Percentiles rank a stretch among this genome's conserved stretches.
These are phyloP conservation scores for Noccaea caerulescens DNA, from an alignment of 345 rosid genomes.

Conservation along the genomic window DNA sequence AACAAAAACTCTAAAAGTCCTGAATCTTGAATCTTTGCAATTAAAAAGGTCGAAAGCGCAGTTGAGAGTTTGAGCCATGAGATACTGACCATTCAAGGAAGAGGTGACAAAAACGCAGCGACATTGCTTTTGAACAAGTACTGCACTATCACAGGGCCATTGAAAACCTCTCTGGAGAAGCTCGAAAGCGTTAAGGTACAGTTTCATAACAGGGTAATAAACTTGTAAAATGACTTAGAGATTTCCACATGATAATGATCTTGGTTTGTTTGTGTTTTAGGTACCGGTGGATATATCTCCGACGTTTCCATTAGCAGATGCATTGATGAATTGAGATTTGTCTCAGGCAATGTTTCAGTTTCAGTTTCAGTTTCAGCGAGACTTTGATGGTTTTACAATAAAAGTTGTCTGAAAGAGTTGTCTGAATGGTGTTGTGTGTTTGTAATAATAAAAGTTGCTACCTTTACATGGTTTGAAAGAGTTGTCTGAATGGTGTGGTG, in stretches of 20 bases:
- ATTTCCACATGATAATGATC: background rate
- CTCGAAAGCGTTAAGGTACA: constrained; percentile 68
- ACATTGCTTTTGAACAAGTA: constrained; percentile 63
- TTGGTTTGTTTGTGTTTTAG: constrained; percentile 44
- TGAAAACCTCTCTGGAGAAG: constrained; percentile 65
- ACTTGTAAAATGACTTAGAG: background rate
- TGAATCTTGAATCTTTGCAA: constrained; percentile 28
- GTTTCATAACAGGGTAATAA: background rate
- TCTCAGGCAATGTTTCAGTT: constrained; percentile 6
- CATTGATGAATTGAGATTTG: constrained; percentile 40
- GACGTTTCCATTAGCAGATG: constrained; percentile 57
- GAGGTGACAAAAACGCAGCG: constrained; percentile 84
- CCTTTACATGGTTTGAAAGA: background rate
- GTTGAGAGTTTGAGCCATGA: constrained; percentile 85
- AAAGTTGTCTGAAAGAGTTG: background rate
- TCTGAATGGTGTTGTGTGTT: background rate
- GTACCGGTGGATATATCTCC: constrained; percentile 87
- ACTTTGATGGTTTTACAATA: constrained; percentile 11
- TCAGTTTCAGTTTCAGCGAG: background rate
- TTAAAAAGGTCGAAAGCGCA: constrained; percentile 68
- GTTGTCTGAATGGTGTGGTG: background rate
- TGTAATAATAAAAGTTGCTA: constrained; percentile 16
- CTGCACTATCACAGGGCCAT: constrained; percentile 63
- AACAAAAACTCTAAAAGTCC: constrained; percentile 2
- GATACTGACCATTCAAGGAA: constrained; percentile 82